Conservation (phyloP, 2,329 filamentous ascomycete genomes). For the Coniosporium tulheliwenetii region DNA sequence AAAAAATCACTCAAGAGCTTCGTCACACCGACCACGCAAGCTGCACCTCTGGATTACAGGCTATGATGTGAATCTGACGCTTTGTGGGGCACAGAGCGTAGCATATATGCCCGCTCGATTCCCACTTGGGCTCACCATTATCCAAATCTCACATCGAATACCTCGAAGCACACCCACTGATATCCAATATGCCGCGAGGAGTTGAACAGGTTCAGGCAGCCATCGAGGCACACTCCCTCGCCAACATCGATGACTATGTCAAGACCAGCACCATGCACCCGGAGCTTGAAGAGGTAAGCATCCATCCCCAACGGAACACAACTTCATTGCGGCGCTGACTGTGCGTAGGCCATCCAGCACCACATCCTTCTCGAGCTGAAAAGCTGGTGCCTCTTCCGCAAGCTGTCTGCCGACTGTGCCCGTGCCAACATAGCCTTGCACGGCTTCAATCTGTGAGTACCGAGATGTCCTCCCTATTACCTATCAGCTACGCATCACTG, state of each 20-base stretch:
- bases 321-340: not conserved
- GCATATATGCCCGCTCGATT: too few species aligned
- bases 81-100: too few species aligned
- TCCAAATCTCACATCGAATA: too few species aligned
- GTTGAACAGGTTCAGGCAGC: not conserved
- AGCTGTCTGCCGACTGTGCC: constrained; percentile 9
- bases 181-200: not conserved
- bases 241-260: constrained; percentile 7
- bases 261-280: constrained; percentile 2
- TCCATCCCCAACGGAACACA: too few species aligned
- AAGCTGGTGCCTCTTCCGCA: constrained; percentile 11
- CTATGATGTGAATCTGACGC: too few species aligned
- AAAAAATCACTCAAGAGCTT: too few species aligned
- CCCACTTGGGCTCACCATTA: too few species aligned
- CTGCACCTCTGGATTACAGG: too few species aligned
- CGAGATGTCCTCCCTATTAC: not conserved
- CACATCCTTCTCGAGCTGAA: constrained; percentile 9
- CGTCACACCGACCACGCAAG: too few species aligned
- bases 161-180: too few species aligned
- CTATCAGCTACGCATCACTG: not conserved
- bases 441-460: constrained; percentile 9
- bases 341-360: constrained; percentile 8
- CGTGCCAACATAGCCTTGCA: constrained; percentile 10
- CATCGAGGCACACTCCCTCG: constrained; percentile 1
- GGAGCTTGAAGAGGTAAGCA: constrained; percentile 7